Base-by-base conservation (phyloP, 2,329 filamentous ascomycete genomes). In the Aureobasidium namibiae region DNA sequence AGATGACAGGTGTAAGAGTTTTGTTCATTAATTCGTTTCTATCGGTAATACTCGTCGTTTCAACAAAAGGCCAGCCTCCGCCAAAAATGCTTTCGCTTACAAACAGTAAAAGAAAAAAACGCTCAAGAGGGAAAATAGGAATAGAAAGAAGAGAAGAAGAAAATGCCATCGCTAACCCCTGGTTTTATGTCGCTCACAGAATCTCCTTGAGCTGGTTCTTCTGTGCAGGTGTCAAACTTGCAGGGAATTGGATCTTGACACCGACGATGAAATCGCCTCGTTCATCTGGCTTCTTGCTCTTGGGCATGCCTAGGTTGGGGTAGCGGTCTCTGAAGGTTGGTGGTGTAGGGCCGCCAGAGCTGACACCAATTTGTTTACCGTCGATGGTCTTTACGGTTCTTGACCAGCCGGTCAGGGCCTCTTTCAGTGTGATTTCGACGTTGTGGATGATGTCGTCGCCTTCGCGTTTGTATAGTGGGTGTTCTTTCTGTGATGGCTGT, bases 331-430 rank as follows among this genome's bases (percentile, higher is more conserved):
- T 85, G 71, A 85, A 89, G 13, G 88, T 90, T 0, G 92, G 92
- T 60, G 88, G 87, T 7, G 92, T 97, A 1, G 92, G 92, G 0
- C 92, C 92, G 5, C 80, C 76, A 72, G 91, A 92, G 45, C 89
- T 84, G 39, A 97, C 82, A 54, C 79, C 84, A 65, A 99, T 78
- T 67, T 92, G 88, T 70, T 89, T 92, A 66, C 89, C 89, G 68
- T 99, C 94, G 66, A 99, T 97, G 10, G 92, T 99, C 33, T 86
- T 84, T 23, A 99, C 85, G n/a, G 89, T 95, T 57, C 89, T 85
- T 67, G 84, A 87, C 94, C 94, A 99, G 61, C 94, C 94, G 0
- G 92, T 96, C 45, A 99, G 76, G 1, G 94, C 90, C 75, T 99
- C 94, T 74, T 96, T 97, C 48, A 99, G 84, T 29, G 87, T 85